These are phyloP conservation scores for Hypsizygus marmoreus DNA, from an alignment of 768 basidiomycete species.

Conservation along the genomic window DNA sequence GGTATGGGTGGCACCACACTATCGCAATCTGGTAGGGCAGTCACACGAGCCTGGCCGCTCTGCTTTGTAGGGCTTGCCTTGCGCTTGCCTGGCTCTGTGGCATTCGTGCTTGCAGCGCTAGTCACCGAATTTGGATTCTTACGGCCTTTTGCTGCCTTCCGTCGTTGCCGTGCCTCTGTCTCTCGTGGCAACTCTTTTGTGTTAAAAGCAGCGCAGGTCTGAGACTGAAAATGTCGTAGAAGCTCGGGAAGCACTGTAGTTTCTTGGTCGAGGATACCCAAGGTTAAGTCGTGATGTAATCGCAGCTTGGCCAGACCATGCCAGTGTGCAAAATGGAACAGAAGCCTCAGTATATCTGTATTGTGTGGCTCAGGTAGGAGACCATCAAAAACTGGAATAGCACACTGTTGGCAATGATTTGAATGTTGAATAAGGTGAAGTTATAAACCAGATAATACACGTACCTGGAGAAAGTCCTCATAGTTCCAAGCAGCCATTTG, in stretches of 20 bases:
- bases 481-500: slow-evolving; percentile 26
- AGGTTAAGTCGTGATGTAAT: slow-evolving; percentile 10
- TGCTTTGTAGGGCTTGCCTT: no score
- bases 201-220: slow-evolving; percentile 2
- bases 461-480: slow-evolving; percentile 30
- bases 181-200: slow-evolving; percentile 12
- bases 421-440: background rate
- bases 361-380: slow-evolving; percentile 9
- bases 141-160: background rate
- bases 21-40: no score
- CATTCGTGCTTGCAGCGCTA: no score
- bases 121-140: background rate
- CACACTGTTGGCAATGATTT: background rate
- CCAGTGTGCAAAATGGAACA: slow-evolving; percentile 10
- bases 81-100: no score
- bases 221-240: slow-evolving; percentile 3
- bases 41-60: no score
- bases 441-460: background rate
- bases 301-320: slow-evolving; percentile 13
- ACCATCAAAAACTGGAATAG: slow-evolving; percentile 11
- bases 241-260: background rate
- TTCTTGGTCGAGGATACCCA: slow-evolving; percentile 3
- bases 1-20: no score
- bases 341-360: background rate
- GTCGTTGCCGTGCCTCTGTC: slow-evolving; percentile 1